Base-by-base conservation (phyloP, 2,329 filamentous ascomycete species). In the Curvularia sp. region DNA sequence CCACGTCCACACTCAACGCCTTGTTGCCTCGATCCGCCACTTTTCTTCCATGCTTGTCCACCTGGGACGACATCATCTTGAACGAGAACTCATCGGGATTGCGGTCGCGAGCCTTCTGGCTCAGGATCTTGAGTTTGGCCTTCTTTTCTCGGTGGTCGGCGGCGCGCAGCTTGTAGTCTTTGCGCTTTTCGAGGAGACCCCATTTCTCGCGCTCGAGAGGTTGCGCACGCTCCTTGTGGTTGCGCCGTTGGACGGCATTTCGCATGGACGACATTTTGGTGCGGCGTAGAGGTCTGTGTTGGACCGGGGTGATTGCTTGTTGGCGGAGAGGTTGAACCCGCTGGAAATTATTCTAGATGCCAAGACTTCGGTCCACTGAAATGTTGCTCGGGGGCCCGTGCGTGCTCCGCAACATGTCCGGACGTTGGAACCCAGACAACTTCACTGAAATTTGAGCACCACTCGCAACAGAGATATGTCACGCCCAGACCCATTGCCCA, bases 131-230 rank as follows among this genome's bases (percentile, higher is more conserved):
- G 53, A 89, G 78, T 61, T 86, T 85, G 55, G 80, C 78, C 70
- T 86, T 84, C 75, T 89, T 89, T 53, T 77, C 72, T 67, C 86
- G 86, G 80, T 87, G 86, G 77, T 89, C 86, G 73, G 82, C 80
- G 18, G 87, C 87, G 52, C 87, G 86, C 56, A 88, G 84, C 59
- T 84, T 83, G 79, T 89, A 89, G 78, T 89, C 87, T 81, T 97
- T 97, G 84, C 95, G 91, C 81, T 99, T 98, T 78, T 98, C 95
- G 61, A 98, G 88, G 21, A 98, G 86, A 64, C 95, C 95, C 80
- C 93, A 92, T 81, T 92, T 92, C 65, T 89, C 82, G 52, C 95
- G 91, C 74, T 93, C 91, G 63, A 87, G 79, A 39, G 93, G 91
- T 78, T 98, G 95, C 34, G 91, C 91, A 70, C 95, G 89, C 83